Evolutionary conservation across 208 protist genomes (phyloP), one percentile per base, ranked within the genome.

Genomic region (Leishmania lainsoni): DNA sequence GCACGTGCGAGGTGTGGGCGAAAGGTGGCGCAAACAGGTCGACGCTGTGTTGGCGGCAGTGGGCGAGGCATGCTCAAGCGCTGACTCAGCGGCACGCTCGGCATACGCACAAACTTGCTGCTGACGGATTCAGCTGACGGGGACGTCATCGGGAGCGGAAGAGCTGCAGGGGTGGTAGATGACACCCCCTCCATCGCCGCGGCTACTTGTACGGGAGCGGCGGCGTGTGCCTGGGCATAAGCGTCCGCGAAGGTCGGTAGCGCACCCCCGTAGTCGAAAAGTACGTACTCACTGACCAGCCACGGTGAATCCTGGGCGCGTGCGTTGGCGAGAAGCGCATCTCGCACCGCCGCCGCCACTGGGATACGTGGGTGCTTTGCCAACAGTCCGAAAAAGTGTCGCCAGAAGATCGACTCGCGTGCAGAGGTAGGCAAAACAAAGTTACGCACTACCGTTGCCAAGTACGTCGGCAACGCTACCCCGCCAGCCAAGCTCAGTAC

Each of bases 191-290:
- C 52, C 29, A 20, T 26, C 49, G 26, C 68, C 16, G 12, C 35
- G 35, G 20, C 59, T 42, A n/a, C 76, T 16, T 20, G 4, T 6
- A 42, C 75, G 39, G 16, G 69, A 49, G 72, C 45, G 17, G 12
- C 52, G 72, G 74, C 54, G 79, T 35, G 52, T 51, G 4, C 65
- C 71, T 42, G 66, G 48, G 42, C 52, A n/a, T 8, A 61, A 26
- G 73, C 69, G 8, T 75, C 75, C 5, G 48, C 12, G 22, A 96
- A 76, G 42, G 83, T 86, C 52, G 83, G 66, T 54, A 97, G 81
- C 1, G 75, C 39, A 26, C 87, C 90, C 29, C 90, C 91, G 80
- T 92, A 94, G 78, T 95, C 89, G 51, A 87, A 73, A 61, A 95
- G 81, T 48, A 86, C 83, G 66, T 90, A 85, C 51, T 90, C 87